phyloP scores from a whole-genome alignment of 2,329 filamentous ascomycete genomes.

The Onygena corvina region DNA sequence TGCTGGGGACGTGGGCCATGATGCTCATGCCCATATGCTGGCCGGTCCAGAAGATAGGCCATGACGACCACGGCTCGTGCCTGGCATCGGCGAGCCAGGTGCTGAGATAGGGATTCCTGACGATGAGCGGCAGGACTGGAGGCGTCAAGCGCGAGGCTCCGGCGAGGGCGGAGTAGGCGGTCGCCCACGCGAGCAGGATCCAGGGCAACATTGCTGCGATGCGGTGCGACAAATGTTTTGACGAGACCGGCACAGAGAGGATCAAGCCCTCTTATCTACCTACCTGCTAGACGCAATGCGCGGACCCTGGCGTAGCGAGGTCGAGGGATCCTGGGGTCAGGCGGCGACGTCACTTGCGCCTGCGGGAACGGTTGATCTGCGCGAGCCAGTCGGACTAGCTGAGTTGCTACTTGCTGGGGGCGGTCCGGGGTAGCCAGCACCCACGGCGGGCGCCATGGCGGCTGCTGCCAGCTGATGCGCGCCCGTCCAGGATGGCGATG shows the following conservation, averaged over 20 bases:
- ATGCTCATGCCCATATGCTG: conserved; percentile 54
- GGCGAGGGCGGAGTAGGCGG: conserved; percentile 31
- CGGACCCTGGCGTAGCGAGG: too few relatives aligned
- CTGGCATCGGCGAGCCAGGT: conserved; percentile 63
- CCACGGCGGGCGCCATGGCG: too few relatives aligned
- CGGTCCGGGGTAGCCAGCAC: background rate
- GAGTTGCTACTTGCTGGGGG: background rate
- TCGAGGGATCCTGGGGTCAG: background rate
- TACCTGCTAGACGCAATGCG: background rate
- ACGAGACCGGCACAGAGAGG: background rate
- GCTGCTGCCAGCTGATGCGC: too few relatives aligned
- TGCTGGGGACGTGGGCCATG: conserved; percentile 49
- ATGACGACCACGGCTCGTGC: conserved; percentile 64
- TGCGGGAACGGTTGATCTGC: conserved; percentile 5
- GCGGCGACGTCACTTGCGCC: conserved; percentile 4
- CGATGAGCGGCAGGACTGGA: conserved; percentile 60
- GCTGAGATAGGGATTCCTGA: conserved; percentile 65
- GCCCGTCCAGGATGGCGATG: too few relatives aligned
- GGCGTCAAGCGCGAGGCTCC: conserved; percentile 45
- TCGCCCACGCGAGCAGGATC: conserved; percentile 22
- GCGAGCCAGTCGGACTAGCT: too few relatives aligned
- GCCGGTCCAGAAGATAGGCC: conserved; percentile 78
- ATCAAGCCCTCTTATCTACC: background rate
- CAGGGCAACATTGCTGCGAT: conserved; percentile 8
- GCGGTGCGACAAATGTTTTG: background rate